Evolutionary conservation across 345 rosid species (phyloP), one percentile per base, ranked within the genome.

Genomic region (Rhizophora mangle): DNA sequence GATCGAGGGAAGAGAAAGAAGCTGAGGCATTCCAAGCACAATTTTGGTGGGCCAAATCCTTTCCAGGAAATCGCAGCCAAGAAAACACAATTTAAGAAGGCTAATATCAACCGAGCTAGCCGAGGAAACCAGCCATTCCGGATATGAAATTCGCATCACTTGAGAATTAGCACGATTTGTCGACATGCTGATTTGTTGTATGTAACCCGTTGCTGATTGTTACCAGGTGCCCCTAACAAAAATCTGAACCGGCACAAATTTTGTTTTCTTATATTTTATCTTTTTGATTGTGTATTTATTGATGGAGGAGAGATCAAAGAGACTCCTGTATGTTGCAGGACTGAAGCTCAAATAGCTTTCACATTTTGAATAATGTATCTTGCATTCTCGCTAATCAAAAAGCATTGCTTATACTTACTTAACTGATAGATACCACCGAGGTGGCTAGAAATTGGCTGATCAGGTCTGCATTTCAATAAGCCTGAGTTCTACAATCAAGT

Each of bases 1-100:
- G 99, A 95, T 69, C 83, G 78, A n/a, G 99, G 99, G 20, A 95
- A 80, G 87, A 85, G 89, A 78, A 95, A 88, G 88, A 95, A 95
- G 82, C 65, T 88, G 56, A 84, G 85, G 76, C 63, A 29, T 0
- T 72, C 79, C 19, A 82, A 75, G 72, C 85, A 78, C 31, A 43
- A 63, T 51, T 83, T 85, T 62, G 81, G 71, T 9, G 92, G 93
- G 34, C 85, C 86, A 32, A 95, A 92, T 81, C 90, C 70, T 58
- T 95, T 95, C 90, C 99, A 92, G 79, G 77, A 71, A 81, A 6
- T 85, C 22, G 89, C 96, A 3, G 60, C 82, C 2, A 75, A 78
- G 79, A 87, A 81, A 79, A 61, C 69, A 34, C 78, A 79, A 58
- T 54, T 74, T 15, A 85, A 81, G 79, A 83, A 79, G 82, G 72